A percentile compares a stretch with the other conserved stretches of the same genome.
These are phyloP conservation scores for Geoglossum glabrum DNA, from an alignment of 495 filamentous ascomycete genomes.

Conservation along the genomic window DNA sequence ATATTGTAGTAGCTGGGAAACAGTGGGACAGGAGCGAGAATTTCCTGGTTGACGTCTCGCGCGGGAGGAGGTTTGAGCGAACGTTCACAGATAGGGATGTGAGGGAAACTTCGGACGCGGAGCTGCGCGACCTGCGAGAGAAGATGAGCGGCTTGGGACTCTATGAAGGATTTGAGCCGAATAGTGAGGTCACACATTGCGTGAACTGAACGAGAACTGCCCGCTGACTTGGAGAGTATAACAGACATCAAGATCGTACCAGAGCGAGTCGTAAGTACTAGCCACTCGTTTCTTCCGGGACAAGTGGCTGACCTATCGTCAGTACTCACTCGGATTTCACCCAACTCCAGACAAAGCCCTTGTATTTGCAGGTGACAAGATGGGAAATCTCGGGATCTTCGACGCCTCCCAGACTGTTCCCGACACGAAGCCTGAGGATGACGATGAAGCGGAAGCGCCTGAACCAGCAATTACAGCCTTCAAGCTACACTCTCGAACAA, in stretches of 20 bases:
- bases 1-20: constrained; percentile 55
- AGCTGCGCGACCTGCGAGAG: constrained; percentile 53
- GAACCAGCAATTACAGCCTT: constrained; percentile 65
- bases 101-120: constrained; percentile 58
- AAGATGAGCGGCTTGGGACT: constrained; percentile 62
- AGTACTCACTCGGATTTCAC: constrained; percentile 72
- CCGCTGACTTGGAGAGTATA: constrained; percentile 7
- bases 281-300: neutral
- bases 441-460: constrained; percentile 42
- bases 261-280: constrained; percentile 39
- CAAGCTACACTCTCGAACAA: constrained; percentile 79
- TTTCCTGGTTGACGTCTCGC: constrained; percentile 35
- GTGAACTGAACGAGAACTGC: neutral
- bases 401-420: constrained; percentile 59
- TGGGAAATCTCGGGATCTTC: constrained; percentile 84
- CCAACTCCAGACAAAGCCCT: constrained; percentile 67
- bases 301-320: neutral
- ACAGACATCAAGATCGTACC: constrained; percentile 82
- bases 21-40: constrained; percentile 32
- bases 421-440: constrained; percentile 25
- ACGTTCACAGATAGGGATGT: constrained; percentile 73
- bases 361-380: constrained; percentile 90
- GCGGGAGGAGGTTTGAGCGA: constrained; percentile 54
- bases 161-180: constrained; percentile 66
- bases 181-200: constrained; percentile 27